Evolutionary conservation across 192 early-diverging fungal species (phyloP), one percentile per base, ranked within the genome.

Genomic region (Coemansia asiatica): DNA sequence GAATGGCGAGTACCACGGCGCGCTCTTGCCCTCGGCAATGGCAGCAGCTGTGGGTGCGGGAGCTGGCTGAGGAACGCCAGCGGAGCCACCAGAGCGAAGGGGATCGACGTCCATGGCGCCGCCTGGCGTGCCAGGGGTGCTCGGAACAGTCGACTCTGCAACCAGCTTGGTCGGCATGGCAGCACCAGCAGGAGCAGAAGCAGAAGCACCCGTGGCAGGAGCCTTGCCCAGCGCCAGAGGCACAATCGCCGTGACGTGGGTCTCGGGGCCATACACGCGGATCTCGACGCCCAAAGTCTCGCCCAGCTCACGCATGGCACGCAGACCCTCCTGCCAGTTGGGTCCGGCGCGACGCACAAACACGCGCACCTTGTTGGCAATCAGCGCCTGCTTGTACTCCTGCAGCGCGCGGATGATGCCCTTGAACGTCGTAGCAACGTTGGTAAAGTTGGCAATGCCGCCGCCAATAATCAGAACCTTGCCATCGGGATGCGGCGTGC

Each of bases 361-460:
- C 66, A 98, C 92, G 77, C 91, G 92, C 51, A 96, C 93, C 56
- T 91, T 89, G 83, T 94, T 94, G 64, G 76, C 81, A 63, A 91
- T 92, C 61, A 98, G 82, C 31, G 84, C 80, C 82, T 92, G 90
- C 82, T 93, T 90, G 88, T 90, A 98, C 76, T 96, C 95, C 56
- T 86, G 88, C 57, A 98, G 85, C 36, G 97, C 95, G 49, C 91
- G 91, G 67, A 96, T 93, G 75, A 98, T 92, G 69, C 97, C 97
- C 92, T 98, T 98, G 90, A 98, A 98, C 15, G 97, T 98, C 36
- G 95, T 88, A 10, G 94, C 94, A 46, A 98, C 97, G 81, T 98
- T 98, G 81, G 97, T 98, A 66, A 98, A 98, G 89, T 98, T 98
- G 80, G 97, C 97, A 68, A 98, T 98, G 78, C 97, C 97, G 72